These are phyloP conservation scores for Tetrastigma voinierianum DNA, from an alignment of 164 flowering plant species.

Conservation along the genomic window DNA sequence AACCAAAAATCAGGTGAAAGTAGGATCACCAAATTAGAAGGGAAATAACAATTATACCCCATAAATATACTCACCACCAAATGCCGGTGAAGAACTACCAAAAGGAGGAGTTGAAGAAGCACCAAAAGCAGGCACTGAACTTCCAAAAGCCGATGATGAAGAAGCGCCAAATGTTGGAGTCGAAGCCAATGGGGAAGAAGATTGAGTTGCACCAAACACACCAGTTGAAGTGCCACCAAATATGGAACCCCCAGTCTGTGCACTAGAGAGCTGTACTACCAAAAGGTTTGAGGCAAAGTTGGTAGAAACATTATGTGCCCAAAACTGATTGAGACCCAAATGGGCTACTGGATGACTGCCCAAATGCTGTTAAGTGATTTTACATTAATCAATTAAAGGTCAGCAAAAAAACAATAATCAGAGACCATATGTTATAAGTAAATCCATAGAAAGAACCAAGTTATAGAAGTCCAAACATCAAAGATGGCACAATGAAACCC, in stretches of 20 bases:
- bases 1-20: too few species aligned
- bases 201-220: slow-evolving; percentile 73
- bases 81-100: slow-evolving; percentile 62
- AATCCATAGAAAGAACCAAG: neutral
- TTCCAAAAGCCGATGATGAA: slow-evolving; percentile 75
- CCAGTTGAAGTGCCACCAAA: slow-evolving; percentile 97
- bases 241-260: slow-evolving; percentile 80
- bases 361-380: slow-evolving; percentile 67
- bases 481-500: neutral
- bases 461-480: neutral
- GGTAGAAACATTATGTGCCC: slow-evolving; percentile 67
- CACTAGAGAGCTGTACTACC: slow-evolving; percentile 74
- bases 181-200: slow-evolving; percentile 69
- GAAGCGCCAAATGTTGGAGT: slow-evolving; percentile 80
- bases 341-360: slow-evolving; percentile 88
- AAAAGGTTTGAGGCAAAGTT: slow-evolving; percentile 95
- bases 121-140: slow-evolving; percentile 65
- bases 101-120: slow-evolving; percentile 75
- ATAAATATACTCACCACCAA: slow-evolving; percentile 48
- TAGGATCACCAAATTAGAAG: too few species aligned
- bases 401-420: neutral
- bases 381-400: neutral
- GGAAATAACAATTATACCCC: too few species aligned
- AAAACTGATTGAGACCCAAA: slow-evolving; percentile 75
- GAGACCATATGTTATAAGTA: neutral